These are phyloP conservation scores for Isabelozyma pseudorhagii DNA, from an alignment of 805 yeast species.

Conservation along the genomic window DNA sequence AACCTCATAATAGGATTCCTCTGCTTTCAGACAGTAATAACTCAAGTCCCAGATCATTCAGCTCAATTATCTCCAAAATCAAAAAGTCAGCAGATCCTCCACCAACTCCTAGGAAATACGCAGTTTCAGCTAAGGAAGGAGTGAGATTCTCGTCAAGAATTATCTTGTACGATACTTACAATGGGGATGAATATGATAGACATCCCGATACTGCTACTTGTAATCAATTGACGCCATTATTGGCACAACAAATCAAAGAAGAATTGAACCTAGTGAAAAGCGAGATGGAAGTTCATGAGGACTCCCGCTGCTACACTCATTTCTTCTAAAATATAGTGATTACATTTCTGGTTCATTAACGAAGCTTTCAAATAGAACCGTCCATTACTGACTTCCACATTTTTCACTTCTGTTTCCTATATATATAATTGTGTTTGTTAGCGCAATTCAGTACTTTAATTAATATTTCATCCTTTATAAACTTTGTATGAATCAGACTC, in stretches of 20 bases:
- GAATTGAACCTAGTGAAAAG: conserved; percentile 79
- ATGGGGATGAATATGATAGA: conserved; percentile 83
- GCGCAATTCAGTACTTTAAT: neutral
- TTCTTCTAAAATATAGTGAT: conserved; percentile 47
- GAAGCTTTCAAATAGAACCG: neutral
- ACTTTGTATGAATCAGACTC: too few species aligned
- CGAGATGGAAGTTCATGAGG: conserved; percentile 80
- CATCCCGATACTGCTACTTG: conserved; percentile 92
- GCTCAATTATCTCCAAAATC: conserved; percentile 27
- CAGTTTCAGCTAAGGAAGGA: conserved; percentile 9
- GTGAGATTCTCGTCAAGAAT: conserved; percentile 80
- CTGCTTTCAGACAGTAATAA: conserved; percentile 2
- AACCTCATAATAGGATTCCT: conserved; percentile 2
- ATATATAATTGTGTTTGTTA: neutral
- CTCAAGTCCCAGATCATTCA: conserved; percentile 31
- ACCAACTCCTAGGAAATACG: neutral
- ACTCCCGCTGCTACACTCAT: conserved; percentile 78
- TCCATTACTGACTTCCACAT: neutral
- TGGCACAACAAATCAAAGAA: conserved; percentile 82
- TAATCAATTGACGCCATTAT: conserved; percentile 79
- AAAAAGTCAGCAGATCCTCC: conserved; percentile 15
- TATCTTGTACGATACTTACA: conserved; percentile 79
- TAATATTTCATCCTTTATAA: neutral
- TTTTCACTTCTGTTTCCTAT: neutral
- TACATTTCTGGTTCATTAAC: neutral